Evolutionary conservation across 495 filamentous ascomycete genomes (phyloP), one percentile per base, ranked within the genome.

Genomic region (Penicillium pancosmium): DNA sequence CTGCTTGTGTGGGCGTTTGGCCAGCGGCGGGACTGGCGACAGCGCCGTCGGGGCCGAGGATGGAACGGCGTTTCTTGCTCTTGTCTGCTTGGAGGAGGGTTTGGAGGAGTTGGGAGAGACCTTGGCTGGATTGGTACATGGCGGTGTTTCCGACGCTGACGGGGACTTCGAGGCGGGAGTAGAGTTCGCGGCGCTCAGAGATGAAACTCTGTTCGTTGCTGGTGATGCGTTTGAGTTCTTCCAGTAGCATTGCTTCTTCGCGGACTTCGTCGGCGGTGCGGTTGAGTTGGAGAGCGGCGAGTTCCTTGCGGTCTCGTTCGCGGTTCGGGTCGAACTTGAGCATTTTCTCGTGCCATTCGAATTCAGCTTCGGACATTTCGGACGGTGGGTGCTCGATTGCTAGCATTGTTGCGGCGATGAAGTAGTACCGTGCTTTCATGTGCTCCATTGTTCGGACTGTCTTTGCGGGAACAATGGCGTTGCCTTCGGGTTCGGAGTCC

Each of bases 401-500:
- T 82, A 98, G 90, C 78, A 94, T 87, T 60, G 85, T 90, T 1
- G 91, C 89, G 2, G 91, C 91, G 25, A 97, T 80, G 25, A 83
- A 80, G 71, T 98, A 98, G 72, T 94, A 98, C 34, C 94, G 86
- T 1, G 88, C 82, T 73, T 98, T 98, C 65, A 98, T 74, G 55
- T 96, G 92, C 66, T 98, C 94, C 80, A 96, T 85, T 2, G 83
- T 87, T 31, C 95, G 82, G 40, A 68, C 62, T 18, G 62, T 66
- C 47, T 74, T 80, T 21, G 71, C 72, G 6, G 76, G 69, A 2
- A 78, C 74, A 21, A 80, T 68, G 19, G 78, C 75, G 38, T 61
- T 75, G 33, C 64, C 59, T 46, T 72, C 70, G n/a, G 66, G 63
- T 59, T 78, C 74, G 7, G 68, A 70, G 31, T 81, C 69, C 21